phyloP scores from a whole-genome alignment of 352 stramenopile genomes.

The Phytopythium kandeliae region DNA sequence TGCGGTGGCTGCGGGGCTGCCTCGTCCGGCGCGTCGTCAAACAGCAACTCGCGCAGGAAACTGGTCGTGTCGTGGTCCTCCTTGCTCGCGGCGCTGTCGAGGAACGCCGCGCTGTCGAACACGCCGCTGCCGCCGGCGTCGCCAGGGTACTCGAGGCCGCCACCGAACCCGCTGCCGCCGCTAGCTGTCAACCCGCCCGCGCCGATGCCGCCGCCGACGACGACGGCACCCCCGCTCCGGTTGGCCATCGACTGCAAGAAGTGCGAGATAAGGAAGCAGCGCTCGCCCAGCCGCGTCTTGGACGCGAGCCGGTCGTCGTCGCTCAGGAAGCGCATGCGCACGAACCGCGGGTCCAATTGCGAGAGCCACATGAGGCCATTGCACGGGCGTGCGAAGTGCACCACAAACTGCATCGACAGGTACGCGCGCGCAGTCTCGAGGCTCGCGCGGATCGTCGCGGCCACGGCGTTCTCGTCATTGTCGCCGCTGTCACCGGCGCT shows the following conservation, averaged over 20 bases:
- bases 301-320: constrained; percentile 34
- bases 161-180: neutral
- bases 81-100: constrained; percentile 30
- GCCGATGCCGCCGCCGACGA: neutral
- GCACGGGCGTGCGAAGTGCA: constrained; percentile 30
- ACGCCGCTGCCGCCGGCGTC: constrained; percentile 13
- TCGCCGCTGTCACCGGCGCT: neutral
- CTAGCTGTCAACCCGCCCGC: neutral
- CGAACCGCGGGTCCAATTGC: constrained; percentile 40
- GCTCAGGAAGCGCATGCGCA: constrained; percentile 41
- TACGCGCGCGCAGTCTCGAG: constrained; percentile 29
- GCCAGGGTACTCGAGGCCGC: neutral
- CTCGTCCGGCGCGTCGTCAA: constrained; percentile 39
- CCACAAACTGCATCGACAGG: constrained; percentile 26
- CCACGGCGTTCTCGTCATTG: constrained; percentile 1
- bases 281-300: constrained; percentile 31
- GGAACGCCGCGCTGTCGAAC: constrained; percentile 19
- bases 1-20: constrained; percentile 13
- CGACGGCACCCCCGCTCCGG: neutral
- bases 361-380: constrained; percentile 44
- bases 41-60: constrained; percentile 38
- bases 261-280: constrained; percentile 31
- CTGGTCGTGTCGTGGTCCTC: constrained; percentile 45
- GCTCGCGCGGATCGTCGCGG: constrained; percentile 4
- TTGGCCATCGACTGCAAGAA: constrained; percentile 29